Conservation (phyloP, 257 asterid genomes). For the Anisodus tanguticus region DNA sequence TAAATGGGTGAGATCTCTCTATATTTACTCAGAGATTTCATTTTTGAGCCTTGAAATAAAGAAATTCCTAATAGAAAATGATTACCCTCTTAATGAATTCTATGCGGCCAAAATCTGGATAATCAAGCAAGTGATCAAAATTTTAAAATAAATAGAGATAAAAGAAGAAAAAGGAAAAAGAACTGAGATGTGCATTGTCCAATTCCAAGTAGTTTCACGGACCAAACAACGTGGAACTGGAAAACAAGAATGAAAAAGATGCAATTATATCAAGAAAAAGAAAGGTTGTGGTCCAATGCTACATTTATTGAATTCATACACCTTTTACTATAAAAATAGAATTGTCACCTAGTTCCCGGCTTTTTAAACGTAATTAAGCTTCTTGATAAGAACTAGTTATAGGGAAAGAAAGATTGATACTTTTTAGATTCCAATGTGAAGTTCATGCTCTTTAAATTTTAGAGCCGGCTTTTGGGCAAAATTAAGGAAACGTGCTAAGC, state of each 20-base stretch:
- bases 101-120: background rate
- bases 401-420: background rate
- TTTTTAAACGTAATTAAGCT: background rate
- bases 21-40: background rate
- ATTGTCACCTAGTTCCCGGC: background rate
- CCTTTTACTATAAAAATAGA: background rate
- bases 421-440: background rate
- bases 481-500: background rate
- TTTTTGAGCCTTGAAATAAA: background rate
- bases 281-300: conserved; percentile 14
- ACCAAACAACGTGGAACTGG: background rate
- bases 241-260: background rate
- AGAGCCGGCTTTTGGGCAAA: background rate
- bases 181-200: background rate
- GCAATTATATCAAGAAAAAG: background rate
- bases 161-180: background rate
- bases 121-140: background rate
- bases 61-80: too few relatives aligned
- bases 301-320: background rate
- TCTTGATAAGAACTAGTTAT: background rate
- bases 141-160: background rate
- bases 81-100: too few relatives aligned
- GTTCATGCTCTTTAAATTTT: conserved; percentile 6
- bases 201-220: background rate
- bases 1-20: background rate